A percentile compares a stretch with the other conserved stretches of the same genome.
Conservation (phyloP, 1,284 basidiomycete species). For the Schizophyllum amplum region DNA sequence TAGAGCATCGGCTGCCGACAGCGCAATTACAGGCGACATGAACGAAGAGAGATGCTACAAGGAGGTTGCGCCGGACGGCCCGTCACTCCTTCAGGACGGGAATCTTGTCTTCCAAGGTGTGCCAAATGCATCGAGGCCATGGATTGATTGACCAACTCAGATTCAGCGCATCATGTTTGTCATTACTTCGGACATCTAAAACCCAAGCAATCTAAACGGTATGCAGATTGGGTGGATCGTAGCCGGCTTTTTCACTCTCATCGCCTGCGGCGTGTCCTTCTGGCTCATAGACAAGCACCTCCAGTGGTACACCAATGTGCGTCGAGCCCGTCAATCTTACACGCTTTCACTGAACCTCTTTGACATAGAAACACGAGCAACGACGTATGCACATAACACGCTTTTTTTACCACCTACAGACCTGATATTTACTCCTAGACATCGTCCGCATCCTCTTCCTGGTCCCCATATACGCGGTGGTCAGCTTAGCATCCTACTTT, state of each 20-base stretch:
- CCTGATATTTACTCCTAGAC: conserved; percentile 27
- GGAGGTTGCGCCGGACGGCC: conserved; percentile 32
- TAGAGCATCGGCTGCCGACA: too few relatives aligned
- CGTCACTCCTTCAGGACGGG: conserved; percentile 56
- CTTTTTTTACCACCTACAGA: background rate
- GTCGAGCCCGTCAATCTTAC: conserved; percentile 13
- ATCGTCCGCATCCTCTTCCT: conserved; percentile 71
- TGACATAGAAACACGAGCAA: conserved; percentile 55
- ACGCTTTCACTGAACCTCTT: background rate
- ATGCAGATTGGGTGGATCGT: conserved; percentile 67
- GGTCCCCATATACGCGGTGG: conserved; percentile 69
- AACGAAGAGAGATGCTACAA: background rate
- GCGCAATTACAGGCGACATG: background rate
- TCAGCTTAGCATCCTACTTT: conserved; percentile 62
- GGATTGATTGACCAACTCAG: conserved; percentile 3
- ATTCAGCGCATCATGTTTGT: conserved; percentile 43
- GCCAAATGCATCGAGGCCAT: conserved; percentile 7
- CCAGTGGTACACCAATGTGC: conserved; percentile 63
- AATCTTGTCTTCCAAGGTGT: conserved; percentile 54
- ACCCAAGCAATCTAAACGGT: background rate
- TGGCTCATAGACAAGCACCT: conserved; percentile 72
- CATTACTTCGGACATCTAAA: background rate
- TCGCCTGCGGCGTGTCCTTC: conserved; percentile 48
- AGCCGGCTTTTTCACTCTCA: conserved; percentile 49
- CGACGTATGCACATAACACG: conserved; percentile 36